Evolutionary conservation across 495 filamentous ascomycete genomes (phyloP), one percentile per base, ranked within the genome.

Genomic region (Cercophora newfieldiana): DNA sequence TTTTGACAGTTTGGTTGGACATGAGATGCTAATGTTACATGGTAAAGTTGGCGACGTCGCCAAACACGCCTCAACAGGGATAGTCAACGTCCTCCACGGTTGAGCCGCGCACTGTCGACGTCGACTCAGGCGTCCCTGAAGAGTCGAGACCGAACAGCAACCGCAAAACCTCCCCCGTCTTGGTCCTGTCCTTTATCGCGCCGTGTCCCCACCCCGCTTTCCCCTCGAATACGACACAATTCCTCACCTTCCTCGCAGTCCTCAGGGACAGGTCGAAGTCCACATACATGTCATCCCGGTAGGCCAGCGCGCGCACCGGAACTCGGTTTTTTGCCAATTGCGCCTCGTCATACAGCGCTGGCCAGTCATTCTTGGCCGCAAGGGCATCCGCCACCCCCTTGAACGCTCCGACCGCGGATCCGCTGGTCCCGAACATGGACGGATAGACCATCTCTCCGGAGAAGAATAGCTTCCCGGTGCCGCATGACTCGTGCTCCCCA

Each of bases 271-370:
- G 73, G 4, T 88, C 86, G 66, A 81, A 89, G 66, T 93, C 88
- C 25, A 97, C 93, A 68, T 93, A 96, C 93, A 97, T 95, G 70
- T 97, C 94, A 44, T 93, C 87, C 50, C 91, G 86, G 65, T 89
- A 97, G 5, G 82, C 87, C 0, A 93, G 88, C 3, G 91, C 88
- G 64, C 92, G 92, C 0, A 96, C 89, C 0, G 90, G 90, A 0
- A 97, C 92, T 61, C 85, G 78, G 69, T 97, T 97, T 66, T 84
- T 81, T 5, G 80, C 81, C 25, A 97, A 78, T 64, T 88, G 83
- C 4, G 79, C 78, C 58, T 85, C 79, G 69, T 92, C 84, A 69
- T 96, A 97, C 4, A 97, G 81, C 1, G 80, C 71, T 0, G 88
- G 81, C 94, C 94, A 97, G 54, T 88, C 83, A 0, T 74, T 65